Conservation (phyloP, 2,329 filamentous ascomycete species). For the Raffaelea deltoideospora region DNA sequence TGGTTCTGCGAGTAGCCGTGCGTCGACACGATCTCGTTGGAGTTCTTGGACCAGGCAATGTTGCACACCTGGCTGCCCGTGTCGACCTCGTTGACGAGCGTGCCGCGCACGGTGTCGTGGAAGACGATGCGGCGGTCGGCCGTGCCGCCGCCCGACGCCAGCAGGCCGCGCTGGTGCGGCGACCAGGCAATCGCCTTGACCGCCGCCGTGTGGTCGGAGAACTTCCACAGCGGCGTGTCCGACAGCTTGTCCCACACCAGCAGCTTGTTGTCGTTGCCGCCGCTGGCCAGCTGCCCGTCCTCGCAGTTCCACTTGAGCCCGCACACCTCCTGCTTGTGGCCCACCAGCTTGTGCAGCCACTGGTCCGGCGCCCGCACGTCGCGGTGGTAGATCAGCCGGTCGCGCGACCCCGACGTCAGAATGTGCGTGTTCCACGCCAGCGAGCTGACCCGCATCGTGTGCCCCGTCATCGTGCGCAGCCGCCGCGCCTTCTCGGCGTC, state of each 20-base stretch:
- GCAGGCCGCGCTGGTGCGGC: conserved; percentile 80
- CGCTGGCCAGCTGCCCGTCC: conserved; percentile 84
- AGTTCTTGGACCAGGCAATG: conserved; percentile 91
- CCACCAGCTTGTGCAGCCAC: conserved; percentile 71
- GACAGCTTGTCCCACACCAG: conserved; percentile 97
- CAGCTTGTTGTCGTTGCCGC: conserved; percentile 96
- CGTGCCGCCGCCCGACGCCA: conserved; percentile 93
- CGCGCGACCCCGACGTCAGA: conserved; percentile 83
- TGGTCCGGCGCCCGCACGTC: conserved; percentile 89
- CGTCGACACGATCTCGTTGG: conserved; percentile 91
- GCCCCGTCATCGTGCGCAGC: conserved; percentile 89
- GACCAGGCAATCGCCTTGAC: conserved; percentile 98
- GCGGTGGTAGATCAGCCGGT: conserved; percentile 86
- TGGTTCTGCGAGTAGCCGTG: conserved; percentile 98
- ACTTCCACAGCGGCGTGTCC: conserved; percentile 86
- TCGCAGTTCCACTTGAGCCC: conserved; percentile 95
- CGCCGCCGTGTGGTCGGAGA: conserved; percentile 85
- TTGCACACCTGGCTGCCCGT: conserved; percentile 99
- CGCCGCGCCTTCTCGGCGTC: conserved; percentile 78
- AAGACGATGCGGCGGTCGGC: conserved; percentile 95
- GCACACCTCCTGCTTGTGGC: conserved; percentile 97
- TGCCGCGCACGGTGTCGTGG: conserved; percentile 83
- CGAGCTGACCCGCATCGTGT: conserved; percentile 83
- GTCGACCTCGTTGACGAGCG: conserved; percentile 73
- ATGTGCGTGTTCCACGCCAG: conserved; percentile 98